Percentiles rank a stretch among this genome's conserved stretches.
Evolutionary conservation across 2,329 filamentous ascomycete species (phyloP).

Genomic region (Falciphora oryzae): DNA sequence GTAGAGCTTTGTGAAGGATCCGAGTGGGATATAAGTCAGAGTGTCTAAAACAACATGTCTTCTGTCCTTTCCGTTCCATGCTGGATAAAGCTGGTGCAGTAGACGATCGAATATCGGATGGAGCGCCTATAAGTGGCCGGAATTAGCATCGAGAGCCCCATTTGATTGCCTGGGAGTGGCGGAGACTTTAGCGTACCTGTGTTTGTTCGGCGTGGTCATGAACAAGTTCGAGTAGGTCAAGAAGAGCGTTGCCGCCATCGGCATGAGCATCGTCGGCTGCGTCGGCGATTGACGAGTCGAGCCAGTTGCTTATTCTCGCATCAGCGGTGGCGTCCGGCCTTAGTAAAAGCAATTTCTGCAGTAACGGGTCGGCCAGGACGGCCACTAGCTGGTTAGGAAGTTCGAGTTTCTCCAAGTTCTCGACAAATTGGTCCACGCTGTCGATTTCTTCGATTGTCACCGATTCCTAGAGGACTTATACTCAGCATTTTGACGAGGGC

Average conservation of each 20-base stretch:
- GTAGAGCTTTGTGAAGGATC: slow-evolving; percentile 49
- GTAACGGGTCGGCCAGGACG: slow-evolving; percentile 66
- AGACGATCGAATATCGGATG: slow-evolving; percentile 2
- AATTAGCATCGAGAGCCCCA: background rate
- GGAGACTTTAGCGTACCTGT: slow-evolving; percentile 37
- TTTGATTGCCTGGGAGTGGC: background rate
- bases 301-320: slow-evolving; percentile 53
- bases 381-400: slow-evolving; percentile 77
- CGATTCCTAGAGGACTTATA: slow-evolving; percentile 38
- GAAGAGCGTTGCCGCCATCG: slow-evolving; percentile 27
- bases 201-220: slow-evolving; percentile 49
- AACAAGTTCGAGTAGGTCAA: slow-evolving; percentile 50
- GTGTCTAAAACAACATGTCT: slow-evolving; percentile 51
- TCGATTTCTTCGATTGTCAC: slow-evolving; percentile 74
- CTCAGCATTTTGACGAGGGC: background rate
- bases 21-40: slow-evolving; percentile 48
- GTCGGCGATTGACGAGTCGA: slow-evolving; percentile 50
- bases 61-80: slow-evolving; percentile 57
- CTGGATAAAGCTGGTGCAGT: slow-evolving; percentile 2
- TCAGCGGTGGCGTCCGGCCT: slow-evolving; percentile 48
- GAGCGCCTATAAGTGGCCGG: background rate
- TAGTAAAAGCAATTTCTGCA: slow-evolving; percentile 71
- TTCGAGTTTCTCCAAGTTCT: slow-evolving; percentile 71
- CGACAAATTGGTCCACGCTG: slow-evolving; percentile 61
- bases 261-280: slow-evolving; percentile 43